These are phyloP conservation scores for Apiotrichum akiyoshidainum DNA, from an alignment of 1,284 basidiomycete species.

Conservation along the genomic window DNA sequence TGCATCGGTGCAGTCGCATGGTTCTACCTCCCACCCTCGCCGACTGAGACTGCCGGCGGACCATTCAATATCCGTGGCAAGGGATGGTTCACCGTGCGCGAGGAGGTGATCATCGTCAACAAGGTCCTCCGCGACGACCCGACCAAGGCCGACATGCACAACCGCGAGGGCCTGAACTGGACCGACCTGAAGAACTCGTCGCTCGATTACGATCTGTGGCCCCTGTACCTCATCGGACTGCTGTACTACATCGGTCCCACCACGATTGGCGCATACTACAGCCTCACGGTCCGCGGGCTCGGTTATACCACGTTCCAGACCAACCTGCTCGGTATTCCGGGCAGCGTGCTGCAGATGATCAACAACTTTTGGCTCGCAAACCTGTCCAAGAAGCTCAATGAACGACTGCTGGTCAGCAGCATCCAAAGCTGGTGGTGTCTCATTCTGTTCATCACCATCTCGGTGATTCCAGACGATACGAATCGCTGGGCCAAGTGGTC, in stretches of 20 bases:
- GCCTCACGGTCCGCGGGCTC: constrained; percentile 16
- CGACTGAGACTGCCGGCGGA: constrained; percentile 41
- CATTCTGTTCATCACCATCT: constrained; percentile 30
- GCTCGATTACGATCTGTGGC: constrained; percentile 50
- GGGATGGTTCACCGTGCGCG: constrained; percentile 52
- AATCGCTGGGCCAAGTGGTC: constrained; percentile 27
- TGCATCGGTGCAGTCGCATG: constrained; percentile 39
- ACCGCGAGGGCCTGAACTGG: constrained; percentile 46
- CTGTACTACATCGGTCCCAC: constrained; percentile 20
- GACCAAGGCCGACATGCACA: constrained; percentile 50
- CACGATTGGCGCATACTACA: constrained; percentile 39
- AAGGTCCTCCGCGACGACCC: constrained; percentile 53
- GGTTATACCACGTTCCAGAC: constrained; percentile 49
- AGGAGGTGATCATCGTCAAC: constrained; percentile 53
- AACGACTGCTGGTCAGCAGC: constrained; percentile 24
- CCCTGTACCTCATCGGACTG: constrained; percentile 46
- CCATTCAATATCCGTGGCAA: constrained; percentile 26
- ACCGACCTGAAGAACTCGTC: constrained; percentile 33
- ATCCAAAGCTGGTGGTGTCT: constrained; percentile 33
- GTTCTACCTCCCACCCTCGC: constrained; percentile 44
- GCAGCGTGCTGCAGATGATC: constrained; percentile 37
- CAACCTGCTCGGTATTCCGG: constrained; percentile 47
- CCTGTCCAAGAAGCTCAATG: constrained; percentile 29
- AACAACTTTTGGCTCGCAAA: constrained; percentile 35
- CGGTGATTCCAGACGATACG: constrained; percentile 24